phyloP scores from a whole-genome alignment of 352 stramenopile genomes.

The Globisporangium spinosum region DNA sequence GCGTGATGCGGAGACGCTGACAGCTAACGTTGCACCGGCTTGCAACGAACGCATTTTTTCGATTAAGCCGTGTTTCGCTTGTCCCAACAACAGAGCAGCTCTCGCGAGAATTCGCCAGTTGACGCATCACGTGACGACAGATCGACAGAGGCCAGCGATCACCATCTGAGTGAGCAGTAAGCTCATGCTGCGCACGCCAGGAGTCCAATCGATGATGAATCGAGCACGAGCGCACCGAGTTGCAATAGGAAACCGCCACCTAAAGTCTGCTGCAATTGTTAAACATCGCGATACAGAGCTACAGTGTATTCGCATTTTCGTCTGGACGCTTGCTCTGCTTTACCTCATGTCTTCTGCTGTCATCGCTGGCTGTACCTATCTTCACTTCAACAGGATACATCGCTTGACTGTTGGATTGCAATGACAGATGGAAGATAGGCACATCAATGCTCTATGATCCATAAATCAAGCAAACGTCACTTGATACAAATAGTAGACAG shows the following conservation, averaged over 20 bases:
- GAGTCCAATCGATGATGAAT: neutral
- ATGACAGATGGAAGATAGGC: neutral
- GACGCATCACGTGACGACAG: neutral
- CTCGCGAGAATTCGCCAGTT: neutral
- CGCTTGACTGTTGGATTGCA: neutral
- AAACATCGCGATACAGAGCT: neutral
- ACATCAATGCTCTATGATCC: neutral
- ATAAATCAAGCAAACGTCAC: neutral
- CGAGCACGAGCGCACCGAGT: neutral
- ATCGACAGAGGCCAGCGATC: neutral
- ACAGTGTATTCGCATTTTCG: neutral
- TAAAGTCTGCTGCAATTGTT: neutral
- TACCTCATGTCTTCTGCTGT: neutral
- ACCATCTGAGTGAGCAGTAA: neutral
- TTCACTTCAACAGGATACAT: neutral
- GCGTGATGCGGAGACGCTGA: too few relatives aligned
- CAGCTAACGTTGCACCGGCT: neutral
- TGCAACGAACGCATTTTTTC: neutral
- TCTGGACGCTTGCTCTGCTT: neutral
- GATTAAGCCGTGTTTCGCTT: neutral
- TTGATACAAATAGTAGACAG: neutral
- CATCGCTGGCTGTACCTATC: neutral
- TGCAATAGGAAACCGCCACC: neutral
- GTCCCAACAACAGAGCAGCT: neutral
- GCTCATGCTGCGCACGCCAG: neutral